Conservation (phyloP, 805 yeast species). For the Wickerhamiella bombiphila region DNA sequence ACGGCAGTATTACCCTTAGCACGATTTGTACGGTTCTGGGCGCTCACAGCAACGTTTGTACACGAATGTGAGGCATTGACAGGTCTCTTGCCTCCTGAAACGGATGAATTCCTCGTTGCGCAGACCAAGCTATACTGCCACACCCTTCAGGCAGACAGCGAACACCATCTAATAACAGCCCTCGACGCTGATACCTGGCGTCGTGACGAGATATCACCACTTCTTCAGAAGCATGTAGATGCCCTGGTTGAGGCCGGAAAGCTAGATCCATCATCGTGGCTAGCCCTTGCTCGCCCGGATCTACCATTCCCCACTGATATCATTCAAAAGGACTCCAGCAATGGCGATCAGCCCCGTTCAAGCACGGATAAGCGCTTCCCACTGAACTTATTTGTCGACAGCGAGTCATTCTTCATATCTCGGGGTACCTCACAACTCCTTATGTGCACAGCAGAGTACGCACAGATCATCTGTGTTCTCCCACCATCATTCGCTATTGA, state of each 20-base stretch:
- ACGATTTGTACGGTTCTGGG: constrained; percentile 53
- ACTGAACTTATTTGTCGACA: constrained; percentile 30
- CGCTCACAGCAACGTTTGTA: constrained; percentile 52
- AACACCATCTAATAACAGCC: constrained; percentile 32
- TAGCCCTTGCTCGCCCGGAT: background rate
- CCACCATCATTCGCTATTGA: constrained; percentile 28
- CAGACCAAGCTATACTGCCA: constrained; percentile 49
- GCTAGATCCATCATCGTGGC: constrained; percentile 37
- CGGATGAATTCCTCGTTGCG: constrained; percentile 51
- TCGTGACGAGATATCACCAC: constrained; percentile 42
- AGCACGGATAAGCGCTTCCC: constrained; percentile 1
- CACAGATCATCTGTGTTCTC: constrained; percentile 42
- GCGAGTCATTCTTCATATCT: constrained; percentile 44
- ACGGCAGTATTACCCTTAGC: constrained; percentile 41
- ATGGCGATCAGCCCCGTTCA: background rate
- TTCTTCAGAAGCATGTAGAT: constrained; percentile 36
- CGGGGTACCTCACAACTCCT: constrained; percentile 32
- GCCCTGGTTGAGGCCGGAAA: constrained; percentile 35
- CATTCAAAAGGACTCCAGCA: background rate
- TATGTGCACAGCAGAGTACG: constrained; percentile 33
- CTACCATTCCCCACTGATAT: background rate
- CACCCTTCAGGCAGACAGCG: constrained; percentile 38
- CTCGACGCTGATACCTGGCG: constrained; percentile 69
- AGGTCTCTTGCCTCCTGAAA: constrained; percentile 44
- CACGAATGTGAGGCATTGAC: constrained; percentile 73